These are phyloP conservation scores for Lactarius indigo DNA, from an alignment of 768 basidiomycete genomes.

Conservation along the genomic window DNA sequence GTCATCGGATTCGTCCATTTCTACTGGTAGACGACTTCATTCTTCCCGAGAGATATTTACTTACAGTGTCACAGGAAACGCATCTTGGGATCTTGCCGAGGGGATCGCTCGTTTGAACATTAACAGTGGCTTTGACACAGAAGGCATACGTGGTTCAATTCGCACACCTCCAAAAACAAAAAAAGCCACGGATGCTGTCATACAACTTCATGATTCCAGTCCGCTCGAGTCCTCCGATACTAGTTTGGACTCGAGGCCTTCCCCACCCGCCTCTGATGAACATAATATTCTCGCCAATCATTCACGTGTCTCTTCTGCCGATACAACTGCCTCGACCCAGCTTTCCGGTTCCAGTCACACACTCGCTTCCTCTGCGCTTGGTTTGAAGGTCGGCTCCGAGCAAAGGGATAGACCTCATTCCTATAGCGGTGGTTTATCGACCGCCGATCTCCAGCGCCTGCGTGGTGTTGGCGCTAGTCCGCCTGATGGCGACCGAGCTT, in stretches of 20 bases:
- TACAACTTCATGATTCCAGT: constrained; percentile 61
- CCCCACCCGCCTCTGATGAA: constrained; percentile 66
- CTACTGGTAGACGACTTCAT: constrained; percentile 51
- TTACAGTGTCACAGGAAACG: constrained; percentile 48
- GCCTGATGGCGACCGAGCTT: constrained; percentile 25
- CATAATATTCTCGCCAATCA: constrained; percentile 59
- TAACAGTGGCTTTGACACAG: constrained; percentile 44
- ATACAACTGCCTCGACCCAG: constrained; percentile 63
- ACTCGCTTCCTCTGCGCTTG: constrained; percentile 47
- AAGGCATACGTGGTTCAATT: constrained; percentile 42
- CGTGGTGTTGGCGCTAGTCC: constrained; percentile 55
- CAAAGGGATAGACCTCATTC: constrained; percentile 77
- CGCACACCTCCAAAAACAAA: constrained; percentile 69
- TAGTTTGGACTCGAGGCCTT: constrained; percentile 58
- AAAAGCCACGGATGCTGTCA: constrained; percentile 46
- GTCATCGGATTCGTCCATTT: constrained; percentile 30
- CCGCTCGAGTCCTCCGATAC: constrained; percentile 69
- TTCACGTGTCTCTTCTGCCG: constrained; percentile 81
- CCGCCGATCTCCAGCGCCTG: constrained; percentile 68
- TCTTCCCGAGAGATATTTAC: constrained; percentile 61
- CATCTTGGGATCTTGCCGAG: constrained; percentile 64
- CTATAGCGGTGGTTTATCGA: constrained; percentile 74
- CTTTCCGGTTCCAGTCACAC: constrained; percentile 52
- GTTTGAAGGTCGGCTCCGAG: constrained; percentile 56
- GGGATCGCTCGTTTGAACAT: constrained; percentile 73